Evolutionary conservation across 1,139 yeast genomes (phyloP).

Genomic region (Magnusiomyces tetraspermus): DNA sequence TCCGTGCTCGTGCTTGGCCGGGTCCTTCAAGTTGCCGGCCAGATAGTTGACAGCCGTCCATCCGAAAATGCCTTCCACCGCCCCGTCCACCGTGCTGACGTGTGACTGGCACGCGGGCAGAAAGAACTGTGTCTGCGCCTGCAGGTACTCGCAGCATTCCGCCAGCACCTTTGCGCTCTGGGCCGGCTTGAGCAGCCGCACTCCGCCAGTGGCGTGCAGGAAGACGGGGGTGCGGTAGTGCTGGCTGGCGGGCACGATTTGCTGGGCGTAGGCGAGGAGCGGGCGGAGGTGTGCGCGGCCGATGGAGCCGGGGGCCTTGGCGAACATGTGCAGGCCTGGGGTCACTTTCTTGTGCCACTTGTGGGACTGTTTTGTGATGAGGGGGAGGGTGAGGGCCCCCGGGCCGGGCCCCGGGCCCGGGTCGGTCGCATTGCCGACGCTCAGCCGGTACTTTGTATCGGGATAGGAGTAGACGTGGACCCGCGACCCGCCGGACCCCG

Average conservation of each 20-base stretch:
- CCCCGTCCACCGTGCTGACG: slow-evolving; percentile 64
- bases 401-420: too few species aligned
- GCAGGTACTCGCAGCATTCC: slow-evolving; percentile 48
- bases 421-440: too few species aligned
- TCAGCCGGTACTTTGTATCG: slow-evolving; percentile 31
- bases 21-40: slow-evolving; percentile 47
- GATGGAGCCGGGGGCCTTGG: slow-evolving; percentile 40
- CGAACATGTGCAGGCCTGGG: slow-evolving; percentile 61
- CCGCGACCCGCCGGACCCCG: slow-evolving; percentile 77
- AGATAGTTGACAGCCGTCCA: slow-evolving; percentile 73
- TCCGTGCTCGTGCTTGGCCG: slow-evolving; percentile 42
- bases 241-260: slow-evolving; percentile 55
- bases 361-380: slow-evolving; percentile 38
- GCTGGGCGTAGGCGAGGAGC: slow-evolving; percentile 45
- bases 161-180: slow-evolving; percentile 35
- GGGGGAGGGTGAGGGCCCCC: slow-evolving; percentile 35
- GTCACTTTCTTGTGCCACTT: slow-evolving; percentile 52
- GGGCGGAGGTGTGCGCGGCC: slow-evolving; percentile 50
- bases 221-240: slow-evolving; percentile 67
- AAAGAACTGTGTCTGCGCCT: slow-evolving; percentile 45
- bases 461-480: slow-evolving; percentile 66
- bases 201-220: slow-evolving; percentile 73
- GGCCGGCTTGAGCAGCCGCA: slow-evolving; percentile 55
- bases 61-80: slow-evolving; percentile 70
- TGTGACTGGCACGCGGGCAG: slow-evolving; percentile 45